A percentile compares a stretch with the other conserved stretches of the same genome.
Evolutionary conservation across 352 stramenopile species (phyloP).

Genomic region (Pythium folliculosum): DNA sequence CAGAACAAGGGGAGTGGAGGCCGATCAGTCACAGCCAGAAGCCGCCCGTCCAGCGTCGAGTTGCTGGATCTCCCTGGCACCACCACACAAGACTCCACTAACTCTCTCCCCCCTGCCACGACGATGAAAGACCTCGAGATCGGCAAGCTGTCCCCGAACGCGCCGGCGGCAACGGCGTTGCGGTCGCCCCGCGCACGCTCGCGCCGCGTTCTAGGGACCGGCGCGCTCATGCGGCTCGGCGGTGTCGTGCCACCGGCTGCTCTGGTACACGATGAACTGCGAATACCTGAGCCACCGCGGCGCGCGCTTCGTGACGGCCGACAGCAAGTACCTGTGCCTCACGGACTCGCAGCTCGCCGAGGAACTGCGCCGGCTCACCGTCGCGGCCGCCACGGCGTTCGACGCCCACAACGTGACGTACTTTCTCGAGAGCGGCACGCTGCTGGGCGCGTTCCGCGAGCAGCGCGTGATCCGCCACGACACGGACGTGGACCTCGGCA

Average conservation of each 20-base stretch:
- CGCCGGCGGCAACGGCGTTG: neutral
- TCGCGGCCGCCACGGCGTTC: conserved; percentile 14
- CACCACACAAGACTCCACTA: too few relatives aligned
- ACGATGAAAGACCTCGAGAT: conserved; percentile 2
- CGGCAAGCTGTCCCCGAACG: neutral
- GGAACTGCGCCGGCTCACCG: conserved; percentile 29
- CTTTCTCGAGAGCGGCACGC: conserved; percentile 39
- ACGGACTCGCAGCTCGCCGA: conserved; percentile 15
- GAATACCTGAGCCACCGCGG: conserved; percentile 22
- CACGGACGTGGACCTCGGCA: conserved; percentile 34
- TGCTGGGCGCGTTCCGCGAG: conserved; percentile 30
- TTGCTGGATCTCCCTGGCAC: too few relatives aligned
- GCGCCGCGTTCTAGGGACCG: conserved; percentile 14
- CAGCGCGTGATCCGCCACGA: conserved; percentile 32
- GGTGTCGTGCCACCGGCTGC: conserved; percentile 1
- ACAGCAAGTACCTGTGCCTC: conserved; percentile 21
- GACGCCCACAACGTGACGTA: conserved; percentile 27
- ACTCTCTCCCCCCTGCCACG: too few relatives aligned
- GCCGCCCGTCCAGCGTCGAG: too few relatives aligned
- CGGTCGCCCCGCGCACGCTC: neutral
- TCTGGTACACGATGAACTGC: conserved; percentile 20
- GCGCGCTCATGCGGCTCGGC: neutral
- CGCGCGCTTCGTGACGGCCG: conserved; percentile 15
- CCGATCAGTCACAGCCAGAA: too few relatives aligned
- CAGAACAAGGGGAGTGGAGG: too few relatives aligned